phyloP scores from a whole-genome alignment of 208 protist species.

The Crithidia mellificae region DNA sequence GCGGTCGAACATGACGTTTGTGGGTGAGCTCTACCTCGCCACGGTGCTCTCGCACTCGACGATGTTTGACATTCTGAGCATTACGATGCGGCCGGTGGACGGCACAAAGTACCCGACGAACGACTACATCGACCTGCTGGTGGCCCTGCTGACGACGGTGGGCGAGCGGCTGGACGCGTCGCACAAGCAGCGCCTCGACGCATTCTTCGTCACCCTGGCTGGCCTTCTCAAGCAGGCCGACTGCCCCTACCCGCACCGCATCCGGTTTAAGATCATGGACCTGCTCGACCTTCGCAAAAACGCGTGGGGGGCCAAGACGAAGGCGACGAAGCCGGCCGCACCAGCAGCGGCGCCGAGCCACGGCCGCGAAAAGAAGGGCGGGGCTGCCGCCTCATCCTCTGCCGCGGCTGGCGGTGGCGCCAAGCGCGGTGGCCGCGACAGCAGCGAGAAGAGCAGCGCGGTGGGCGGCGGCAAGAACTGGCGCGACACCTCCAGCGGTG shows the following conservation, averaged over 20 bases:
- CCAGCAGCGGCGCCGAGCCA: slow-evolving; percentile 13
- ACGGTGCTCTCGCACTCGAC: slow-evolving; percentile 67
- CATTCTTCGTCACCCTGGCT: slow-evolving; percentile 59
- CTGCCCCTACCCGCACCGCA: slow-evolving; percentile 73
- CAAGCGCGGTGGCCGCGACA: slow-evolving; percentile 19
- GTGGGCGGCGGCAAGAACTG: slow-evolving; percentile 23
- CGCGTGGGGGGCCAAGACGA: slow-evolving; percentile 46
- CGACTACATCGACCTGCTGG: slow-evolving; percentile 84
- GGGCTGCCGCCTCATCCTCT: slow-evolving; percentile 16
- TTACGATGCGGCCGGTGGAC: slow-evolving; percentile 52
- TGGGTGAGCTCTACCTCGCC: slow-evolving; percentile 82
- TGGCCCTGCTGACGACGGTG: slow-evolving; percentile 72
- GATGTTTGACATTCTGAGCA: slow-evolving; percentile 73
- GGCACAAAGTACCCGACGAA: slow-evolving; percentile 50
- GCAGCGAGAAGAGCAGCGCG: background rate
- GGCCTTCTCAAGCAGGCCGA: slow-evolving; percentile 46
- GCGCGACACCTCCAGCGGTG: slow-evolving; percentile 10
- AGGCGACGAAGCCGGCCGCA: slow-evolving; percentile 30
- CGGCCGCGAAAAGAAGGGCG: slow-evolving; percentile 6
- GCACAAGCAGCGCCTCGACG: slow-evolving; percentile 51
- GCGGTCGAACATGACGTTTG: slow-evolving; percentile 87
- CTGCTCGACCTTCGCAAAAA: slow-evolving; percentile 77
- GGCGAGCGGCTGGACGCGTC: slow-evolving; percentile 69
- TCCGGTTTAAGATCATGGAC: slow-evolving; percentile 89
- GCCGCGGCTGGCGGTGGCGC: too few species aligned